Evolutionary conservation across 106 monocot species (phyloP).

Genomic region (Ottelia alismoides): DNA sequence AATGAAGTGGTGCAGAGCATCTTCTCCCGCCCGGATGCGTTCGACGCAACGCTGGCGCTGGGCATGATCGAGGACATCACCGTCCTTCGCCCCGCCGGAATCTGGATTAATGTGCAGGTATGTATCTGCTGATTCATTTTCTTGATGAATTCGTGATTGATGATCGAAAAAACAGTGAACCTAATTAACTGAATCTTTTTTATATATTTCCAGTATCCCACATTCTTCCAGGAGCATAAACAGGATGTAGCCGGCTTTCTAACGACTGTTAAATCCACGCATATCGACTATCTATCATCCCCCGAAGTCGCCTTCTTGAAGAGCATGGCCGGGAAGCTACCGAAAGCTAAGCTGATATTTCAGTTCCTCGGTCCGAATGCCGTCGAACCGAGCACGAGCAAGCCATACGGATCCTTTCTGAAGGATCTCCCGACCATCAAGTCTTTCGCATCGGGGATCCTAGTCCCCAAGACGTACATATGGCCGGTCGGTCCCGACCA

Average conservation of each 20-base stretch:
- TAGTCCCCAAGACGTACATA: conserved; percentile 84
- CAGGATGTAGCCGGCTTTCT: conserved; percentile 7
- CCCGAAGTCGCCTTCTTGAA: conserved; percentile 10
- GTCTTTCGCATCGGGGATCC: conserved; percentile 72
- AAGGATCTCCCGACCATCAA: conserved; percentile 41
- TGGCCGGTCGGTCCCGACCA: conserved; percentile 47
- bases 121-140: too few relatives aligned
- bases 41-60: conserved; percentile 43
- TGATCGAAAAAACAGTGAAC: too few relatives aligned
- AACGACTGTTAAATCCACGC: neutral
- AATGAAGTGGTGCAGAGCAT: conserved; percentile 61
- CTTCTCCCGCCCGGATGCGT: conserved; percentile 57
- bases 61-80: conserved; percentile 52
- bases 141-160: too few relatives aligned
- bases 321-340: neutral
- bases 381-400: conserved; percentile 3
- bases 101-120: conserved; percentile 97
- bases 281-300: conserved; percentile 8
- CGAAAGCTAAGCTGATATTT: conserved; percentile 4
- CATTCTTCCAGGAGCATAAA: neutral
- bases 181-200: too few relatives aligned
- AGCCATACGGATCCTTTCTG: conserved; percentile 25
- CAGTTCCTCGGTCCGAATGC: neutral
- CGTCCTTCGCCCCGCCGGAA: too few relatives aligned
- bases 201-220: too few relatives aligned